Conservation (phyloP, 2,329 filamentous ascomycete genomes). For the Alternaria solani region DNA sequence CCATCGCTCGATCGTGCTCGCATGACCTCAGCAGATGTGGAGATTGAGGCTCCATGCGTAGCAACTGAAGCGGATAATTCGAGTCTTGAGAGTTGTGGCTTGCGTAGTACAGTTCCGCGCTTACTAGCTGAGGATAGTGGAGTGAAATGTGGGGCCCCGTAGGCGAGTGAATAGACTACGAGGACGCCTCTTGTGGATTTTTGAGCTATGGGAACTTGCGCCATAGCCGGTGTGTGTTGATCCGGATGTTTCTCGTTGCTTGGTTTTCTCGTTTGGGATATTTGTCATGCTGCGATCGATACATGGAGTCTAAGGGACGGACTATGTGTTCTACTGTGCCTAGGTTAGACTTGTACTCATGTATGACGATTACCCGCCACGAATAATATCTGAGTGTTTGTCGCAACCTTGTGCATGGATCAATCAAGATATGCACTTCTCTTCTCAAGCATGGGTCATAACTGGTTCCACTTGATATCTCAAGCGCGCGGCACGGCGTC, state of each 20-base stretch:
- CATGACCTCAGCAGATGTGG: not conserved
- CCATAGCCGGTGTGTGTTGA: not conserved
- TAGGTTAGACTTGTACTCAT: not conserved
- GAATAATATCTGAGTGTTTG: not conserved
- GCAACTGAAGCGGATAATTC: not conserved
- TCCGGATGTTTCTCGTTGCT: not conserved
- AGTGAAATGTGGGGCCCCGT: constrained; percentile 16
- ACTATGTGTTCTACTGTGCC: not conserved
- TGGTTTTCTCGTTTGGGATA: not conserved
- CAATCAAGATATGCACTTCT: not conserved
- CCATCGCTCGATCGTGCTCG: constrained; percentile 2
- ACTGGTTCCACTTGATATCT: not conserved
- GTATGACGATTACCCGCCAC: not conserved
- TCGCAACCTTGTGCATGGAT: not conserved
- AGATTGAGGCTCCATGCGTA: not conserved
- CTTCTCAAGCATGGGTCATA: not conserved
- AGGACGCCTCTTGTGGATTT: not conserved
- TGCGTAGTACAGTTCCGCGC: constrained; percentile 21
- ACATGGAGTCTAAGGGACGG: not conserved
- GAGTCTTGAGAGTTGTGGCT: not conserved
- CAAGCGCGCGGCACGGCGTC: not conserved
- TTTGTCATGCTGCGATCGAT: not conserved
- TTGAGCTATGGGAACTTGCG: not conserved
- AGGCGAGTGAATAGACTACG: not conserved
- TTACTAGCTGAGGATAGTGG: constrained; percentile 35